Evolutionary conservation across 345 rosid genomes (phyloP).

Genomic region (Crucihimalaya himalaica): DNA sequence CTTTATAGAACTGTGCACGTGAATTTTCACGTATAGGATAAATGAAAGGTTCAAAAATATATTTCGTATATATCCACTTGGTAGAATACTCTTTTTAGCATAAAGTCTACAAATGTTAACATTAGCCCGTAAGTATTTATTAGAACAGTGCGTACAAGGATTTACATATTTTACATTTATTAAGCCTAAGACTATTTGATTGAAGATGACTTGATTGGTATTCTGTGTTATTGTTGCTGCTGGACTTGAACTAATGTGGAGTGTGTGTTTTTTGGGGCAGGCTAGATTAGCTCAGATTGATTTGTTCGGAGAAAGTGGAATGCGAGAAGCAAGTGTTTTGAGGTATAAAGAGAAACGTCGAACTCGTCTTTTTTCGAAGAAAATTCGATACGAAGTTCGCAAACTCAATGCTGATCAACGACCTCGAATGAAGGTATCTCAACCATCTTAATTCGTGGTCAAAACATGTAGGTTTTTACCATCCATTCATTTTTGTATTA

Average conservation of each 20-base stretch:
- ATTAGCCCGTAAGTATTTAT: not conserved
- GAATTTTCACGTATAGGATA: conserved; percentile 34
- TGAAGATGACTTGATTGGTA: not conserved
- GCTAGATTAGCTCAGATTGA: conserved; percentile 79
- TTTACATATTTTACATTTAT: not conserved
- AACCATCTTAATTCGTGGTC: conserved; percentile 19
- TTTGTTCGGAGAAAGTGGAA: conserved; percentile 61
- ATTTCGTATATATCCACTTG: conserved; percentile 8
- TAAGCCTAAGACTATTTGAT: not conserved
- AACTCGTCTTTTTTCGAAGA: conserved; percentile 81
- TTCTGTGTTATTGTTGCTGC: not conserved
- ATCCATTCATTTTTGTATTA: not conserved
- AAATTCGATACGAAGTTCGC: conserved; percentile 88
- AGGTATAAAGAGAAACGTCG: conserved; percentile 93
- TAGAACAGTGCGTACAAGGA: not conserved
- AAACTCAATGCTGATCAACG: conserved; percentile 89
- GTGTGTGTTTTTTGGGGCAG: conserved; percentile 46
- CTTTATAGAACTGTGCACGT: conserved; percentile 35
- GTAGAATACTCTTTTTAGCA: conserved; percentile 16
- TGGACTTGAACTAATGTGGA: conserved; percentile 18
- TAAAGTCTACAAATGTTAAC: not conserved
- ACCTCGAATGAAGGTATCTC: conserved; percentile 82
- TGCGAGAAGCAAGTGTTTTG: conserved; percentile 83
- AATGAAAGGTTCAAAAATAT: conserved; percentile 27
- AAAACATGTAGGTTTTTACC: conserved; percentile 24